Base-by-base conservation (phyloP, 148 eudicot species). In the Chenopodium quinoa region DNA sequence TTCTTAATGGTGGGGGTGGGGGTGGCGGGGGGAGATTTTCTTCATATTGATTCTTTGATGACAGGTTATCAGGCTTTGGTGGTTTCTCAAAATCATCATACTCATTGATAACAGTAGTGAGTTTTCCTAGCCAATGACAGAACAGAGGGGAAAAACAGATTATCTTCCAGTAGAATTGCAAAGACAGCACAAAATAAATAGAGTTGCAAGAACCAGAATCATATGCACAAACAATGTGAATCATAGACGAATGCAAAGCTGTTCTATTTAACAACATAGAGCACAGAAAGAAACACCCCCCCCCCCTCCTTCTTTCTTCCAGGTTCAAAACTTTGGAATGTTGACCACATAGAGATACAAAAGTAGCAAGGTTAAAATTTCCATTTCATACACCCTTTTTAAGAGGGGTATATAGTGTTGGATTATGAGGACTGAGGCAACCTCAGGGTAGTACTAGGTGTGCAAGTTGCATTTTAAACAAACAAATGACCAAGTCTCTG, bases 11-110 rank as follows among this genome's bases (percentile, higher is more conserved):
- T 75, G 97, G 99, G 16, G 92, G 97, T 74, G 98, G 98, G 19
- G 92, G 97, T 76, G 98, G 98, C 76, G 95, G 97, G 77, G 90
- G 93, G n/a, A 91, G 85, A 81, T 12, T 85, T 80, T 90, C 94
- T 82, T 73, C 87, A 75, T 70, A 87, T 84, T 84, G 88, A 82
- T 84, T 85, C 84, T 91, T 93, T 12, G 81, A 52, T 58, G 78
- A 70, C 78, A 80, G 63, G 75, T 81, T 81, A 78, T 91, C 86
- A 81, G 86, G 78, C 83, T 93, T 96, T 34, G 82, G 71, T 25
- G 79, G 80, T 85, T 88, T 92, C 80, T 86, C 93, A 78, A 85
- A 87, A 78, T 82, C 93, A 79, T 86, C 91, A 88, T 88, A 90
- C 71, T 88, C 93, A 85, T 80, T 89, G 78, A 73, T 64, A 70